These are phyloP conservation scores for Ascochyta clinopodiicola DNA, from an alignment of 2,329 filamentous ascomycete species.

Conservation along the genomic window DNA sequence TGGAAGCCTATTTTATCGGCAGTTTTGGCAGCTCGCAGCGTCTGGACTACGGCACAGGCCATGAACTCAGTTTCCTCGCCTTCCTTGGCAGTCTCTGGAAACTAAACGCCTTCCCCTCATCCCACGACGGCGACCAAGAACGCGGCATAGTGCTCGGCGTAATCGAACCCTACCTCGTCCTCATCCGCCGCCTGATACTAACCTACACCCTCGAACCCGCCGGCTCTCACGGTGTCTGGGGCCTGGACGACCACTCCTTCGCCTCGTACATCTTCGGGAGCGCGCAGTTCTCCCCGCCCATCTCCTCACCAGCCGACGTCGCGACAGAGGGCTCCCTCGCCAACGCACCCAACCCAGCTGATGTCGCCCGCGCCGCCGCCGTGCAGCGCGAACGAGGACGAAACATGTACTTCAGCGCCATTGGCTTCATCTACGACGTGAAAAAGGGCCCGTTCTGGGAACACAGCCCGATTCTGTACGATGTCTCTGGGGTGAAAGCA, in stretches of 20 bases:
- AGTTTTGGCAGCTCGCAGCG: conserved; percentile 87
- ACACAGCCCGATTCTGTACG: conserved; percentile 91
- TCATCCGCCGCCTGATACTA: conserved; percentile 82
- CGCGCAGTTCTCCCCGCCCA: conserved; percentile 82
- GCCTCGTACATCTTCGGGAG: conserved; percentile 94
- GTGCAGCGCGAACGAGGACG: conserved; percentile 51
- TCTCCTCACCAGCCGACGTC: conserved; percentile 62
- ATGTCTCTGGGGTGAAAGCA: conserved; percentile 85
- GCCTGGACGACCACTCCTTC: conserved; percentile 96
- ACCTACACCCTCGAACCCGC: conserved; percentile 95
- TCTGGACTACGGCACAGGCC: conserved; percentile 94
- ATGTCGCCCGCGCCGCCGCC: conserved; percentile 60
- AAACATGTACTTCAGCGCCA: conserved; percentile 88
- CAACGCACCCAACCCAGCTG: conserved; percentile 70
- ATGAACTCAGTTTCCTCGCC: conserved; percentile 92
- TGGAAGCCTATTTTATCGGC: conserved; percentile 80
- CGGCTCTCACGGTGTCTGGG: conserved; percentile 97
- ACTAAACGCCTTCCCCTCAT: conserved; percentile 75
- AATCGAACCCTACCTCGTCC: conserved; percentile 83
- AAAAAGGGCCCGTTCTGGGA: conserved; percentile 95
- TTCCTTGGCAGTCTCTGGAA: conserved; percentile 94
- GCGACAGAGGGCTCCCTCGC: conserved; percentile 80
- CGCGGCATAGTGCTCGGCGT: conserved; percentile 81
- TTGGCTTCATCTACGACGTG: conserved; percentile 97
- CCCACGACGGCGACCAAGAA: conserved; percentile 65